phyloP scores from a whole-genome alignment of 2,329 filamentous ascomycete species.

The Phyllosticta citriasiana region DNA sequence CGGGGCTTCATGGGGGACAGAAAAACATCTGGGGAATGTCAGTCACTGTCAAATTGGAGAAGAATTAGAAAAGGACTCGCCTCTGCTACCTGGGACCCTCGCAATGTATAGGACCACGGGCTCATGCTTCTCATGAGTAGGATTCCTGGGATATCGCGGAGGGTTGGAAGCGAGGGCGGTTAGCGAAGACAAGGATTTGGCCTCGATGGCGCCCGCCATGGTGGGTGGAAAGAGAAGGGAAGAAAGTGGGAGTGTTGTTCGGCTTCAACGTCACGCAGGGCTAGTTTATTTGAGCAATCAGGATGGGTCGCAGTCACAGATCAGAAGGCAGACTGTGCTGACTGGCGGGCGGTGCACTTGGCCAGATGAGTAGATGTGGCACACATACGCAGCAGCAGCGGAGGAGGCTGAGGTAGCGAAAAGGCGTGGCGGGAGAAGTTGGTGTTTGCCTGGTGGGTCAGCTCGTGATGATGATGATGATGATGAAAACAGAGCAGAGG shows the following conservation, averaged over 20 bases:
- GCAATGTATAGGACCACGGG: conserved; percentile 84
- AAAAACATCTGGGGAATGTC: conserved; percentile 60
- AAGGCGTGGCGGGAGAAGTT: neutral
- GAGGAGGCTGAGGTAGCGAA: neutral
- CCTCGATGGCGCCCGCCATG: conserved; percentile 49
- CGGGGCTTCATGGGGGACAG: conserved; percentile 84
- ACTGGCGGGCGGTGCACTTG: neutral
- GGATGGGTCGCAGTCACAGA: neutral
- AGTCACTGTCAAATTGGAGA: conserved; percentile 12
- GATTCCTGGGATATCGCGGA: conserved; percentile 72
- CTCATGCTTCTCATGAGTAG: conserved; percentile 56
- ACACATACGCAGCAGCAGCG: neutral
- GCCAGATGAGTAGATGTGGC: neutral
- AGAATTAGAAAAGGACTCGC: conserved; percentile 22
- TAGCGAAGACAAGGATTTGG: conserved; percentile 69
- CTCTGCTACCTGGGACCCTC: conserved; percentile 80
- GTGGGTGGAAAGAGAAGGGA: neutral
- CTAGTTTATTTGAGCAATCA: neutral
- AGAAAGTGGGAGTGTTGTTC: neutral
- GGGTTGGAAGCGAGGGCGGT: conserved; percentile 77
- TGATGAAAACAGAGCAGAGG: neutral
- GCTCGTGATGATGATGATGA: neutral
- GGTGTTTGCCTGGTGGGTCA: neutral
- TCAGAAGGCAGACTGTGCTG: neutral
- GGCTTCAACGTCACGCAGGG: neutral